A percentile compares a stretch with the other conserved stretches of the same genome.
Conservation (phyloP, 164 flowering plant species). For the Brasenia schreberi region DNA sequence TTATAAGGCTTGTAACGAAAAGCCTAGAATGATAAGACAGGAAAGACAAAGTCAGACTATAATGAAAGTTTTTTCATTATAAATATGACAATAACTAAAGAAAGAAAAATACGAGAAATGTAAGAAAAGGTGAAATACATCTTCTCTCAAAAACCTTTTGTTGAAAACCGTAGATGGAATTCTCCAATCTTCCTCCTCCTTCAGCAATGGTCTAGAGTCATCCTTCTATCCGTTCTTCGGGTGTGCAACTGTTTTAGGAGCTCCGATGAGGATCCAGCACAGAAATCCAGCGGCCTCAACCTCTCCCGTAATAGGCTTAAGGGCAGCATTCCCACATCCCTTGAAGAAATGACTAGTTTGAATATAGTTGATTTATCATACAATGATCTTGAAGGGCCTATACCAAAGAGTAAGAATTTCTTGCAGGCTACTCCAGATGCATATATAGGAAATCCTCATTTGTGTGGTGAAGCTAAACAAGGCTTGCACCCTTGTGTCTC, state of each 20-base stretch:
- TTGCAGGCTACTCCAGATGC: background rate
- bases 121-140: too few species aligned
- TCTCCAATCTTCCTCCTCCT: background rate
- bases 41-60: too few species aligned
- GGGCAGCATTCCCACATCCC: conserved; percentile 8
- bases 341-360: conserved; percentile 3
- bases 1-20: too few species aligned
- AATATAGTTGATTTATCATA: conserved; percentile 4
- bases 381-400: conserved; percentile 7
- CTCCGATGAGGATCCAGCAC: too few species aligned
- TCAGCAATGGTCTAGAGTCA: too few species aligned
- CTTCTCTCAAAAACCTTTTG: too few species aligned
- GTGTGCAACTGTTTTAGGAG: background rate
- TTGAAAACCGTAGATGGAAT: too few species aligned
- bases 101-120: too few species aligned
- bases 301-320: conserved; percentile 12
- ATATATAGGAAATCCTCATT: background rate
- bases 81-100: too few species aligned
- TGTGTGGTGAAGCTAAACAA: conserved; percentile 3
- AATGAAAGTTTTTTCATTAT: too few species aligned
- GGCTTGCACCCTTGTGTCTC: conserved; percentile 3
- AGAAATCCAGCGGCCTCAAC: conserved; percentile 5
- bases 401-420: conserved; percentile 2
- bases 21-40: too few species aligned
- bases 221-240: too few species aligned